Percentiles rank a stretch among this genome's conserved stretches.
These are phyloP conservation scores for Pelargonium australe DNA, from an alignment of 441 rosid genomes.

Conservation along the genomic window DNA sequence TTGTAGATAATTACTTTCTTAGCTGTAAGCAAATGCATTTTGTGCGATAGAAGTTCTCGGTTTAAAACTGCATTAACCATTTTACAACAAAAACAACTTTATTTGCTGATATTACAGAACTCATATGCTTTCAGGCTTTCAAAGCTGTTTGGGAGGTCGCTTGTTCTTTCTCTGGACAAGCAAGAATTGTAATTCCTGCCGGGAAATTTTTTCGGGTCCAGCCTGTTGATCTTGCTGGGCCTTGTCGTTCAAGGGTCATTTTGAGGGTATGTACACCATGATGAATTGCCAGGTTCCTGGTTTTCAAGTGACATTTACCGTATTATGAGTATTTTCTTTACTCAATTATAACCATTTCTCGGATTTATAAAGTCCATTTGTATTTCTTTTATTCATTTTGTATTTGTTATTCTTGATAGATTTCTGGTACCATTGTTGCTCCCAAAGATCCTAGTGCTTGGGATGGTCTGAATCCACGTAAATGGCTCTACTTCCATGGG, in stretches of 20 bases:
- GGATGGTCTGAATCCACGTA: slow-evolving; percentile 64
- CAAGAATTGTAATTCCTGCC: slow-evolving; percentile 50
- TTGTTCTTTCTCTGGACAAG: slow-evolving; percentile 51
- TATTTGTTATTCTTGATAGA: slow-evolving; percentile 29
- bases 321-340: background rate
- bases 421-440: slow-evolving; percentile 68
- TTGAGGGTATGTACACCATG: slow-evolving; percentile 33
- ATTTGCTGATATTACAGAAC: background rate
- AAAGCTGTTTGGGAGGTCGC: slow-evolving; percentile 62
- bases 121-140: slow-evolving; percentile 48
- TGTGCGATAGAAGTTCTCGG: too few species aligned
- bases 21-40: too few species aligned
- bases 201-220: slow-evolving; percentile 46
- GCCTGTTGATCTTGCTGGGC: slow-evolving; percentile 67
- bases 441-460: slow-evolving; percentile 69
- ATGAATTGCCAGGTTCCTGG: slow-evolving; percentile 1
- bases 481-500: slow-evolving; percentile 73
- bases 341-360: background rate
- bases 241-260: slow-evolving; percentile 72
- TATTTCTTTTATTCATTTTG: slow-evolving; percentile 13
- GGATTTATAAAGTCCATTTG: background rate
- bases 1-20: too few species aligned
- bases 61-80: too few species aligned
- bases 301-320: background rate
- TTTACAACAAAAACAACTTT: background rate